Evolutionary conservation across 1,284 basidiomycete genomes (phyloP), one percentile per base, ranked within the genome.

Genomic region (Bothia castanella): DNA sequence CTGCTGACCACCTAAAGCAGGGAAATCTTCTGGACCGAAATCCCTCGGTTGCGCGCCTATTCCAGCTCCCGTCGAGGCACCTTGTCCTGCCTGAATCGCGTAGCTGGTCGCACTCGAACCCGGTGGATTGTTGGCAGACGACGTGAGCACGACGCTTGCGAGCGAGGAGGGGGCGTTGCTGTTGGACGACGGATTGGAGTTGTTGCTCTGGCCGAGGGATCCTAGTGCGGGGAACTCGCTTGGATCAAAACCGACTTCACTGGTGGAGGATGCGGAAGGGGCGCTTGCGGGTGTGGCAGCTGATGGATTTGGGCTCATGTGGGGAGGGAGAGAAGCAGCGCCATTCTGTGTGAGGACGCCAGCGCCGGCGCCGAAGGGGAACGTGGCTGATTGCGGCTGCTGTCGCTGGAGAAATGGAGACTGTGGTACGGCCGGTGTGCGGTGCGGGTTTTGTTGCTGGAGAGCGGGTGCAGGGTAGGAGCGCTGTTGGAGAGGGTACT

Each of bases 211-310:
- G 16, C 71, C 70, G 46, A 76, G 70, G 42, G 87, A 83, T 39
- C 88, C 87, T 12, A 92, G 77, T 23, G 87, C 89, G 12, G 89
- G 89, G 61, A 92, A 92, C 69, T 92, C 89, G 62, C 86, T 91
- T 31, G 82, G 87, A 73, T 91, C 89, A 45, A 91, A 79, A n/a
- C 82, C 85, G 50, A 84, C 80, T 61, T 89, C 87, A 61, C 77
- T 82, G 29, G 80, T 71, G n/a, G 83, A 82, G 45, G 82, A 81
- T 48, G 74, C 77, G 35, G 81, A 80, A 34, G 80, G 78, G 29
- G 79, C 75, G 39, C 69, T 75, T 1, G 59, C 37, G 1, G 66
- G 61, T 0, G 72, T 67, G n/a, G 78, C 71, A 49, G 68, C 69
- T 23, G 74, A 66, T 21, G 77, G 61, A 51, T 69, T 76, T 59